Evolutionary conservation across 495 filamentous ascomycete genomes (phyloP).

Genomic region (Rhypophila decipiens): DNA sequence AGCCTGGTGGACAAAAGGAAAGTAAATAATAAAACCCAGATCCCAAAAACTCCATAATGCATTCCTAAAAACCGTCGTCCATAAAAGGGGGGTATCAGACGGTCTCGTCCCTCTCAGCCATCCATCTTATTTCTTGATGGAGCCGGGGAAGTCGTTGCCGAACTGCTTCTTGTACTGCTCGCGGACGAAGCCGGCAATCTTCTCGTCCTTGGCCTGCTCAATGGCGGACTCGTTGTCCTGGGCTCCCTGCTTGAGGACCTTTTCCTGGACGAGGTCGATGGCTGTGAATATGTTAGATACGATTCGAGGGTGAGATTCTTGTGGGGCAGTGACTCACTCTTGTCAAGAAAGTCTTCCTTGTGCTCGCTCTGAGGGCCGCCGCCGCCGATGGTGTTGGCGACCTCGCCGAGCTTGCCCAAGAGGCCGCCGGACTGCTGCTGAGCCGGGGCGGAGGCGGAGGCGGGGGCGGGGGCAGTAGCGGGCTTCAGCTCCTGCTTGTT

Average conservation of each 20-base stretch:
- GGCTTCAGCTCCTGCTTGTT: conserved; percentile 15
- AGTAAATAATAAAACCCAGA: too few species aligned
- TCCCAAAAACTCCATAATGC: too few species aligned
- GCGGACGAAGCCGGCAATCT: conserved; percentile 58
- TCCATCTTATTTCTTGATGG: neutral
- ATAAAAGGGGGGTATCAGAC: too few species aligned
- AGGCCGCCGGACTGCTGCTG: conserved; percentile 23
- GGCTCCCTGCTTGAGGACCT: conserved; percentile 54
- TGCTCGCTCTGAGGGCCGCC: conserved; percentile 62
- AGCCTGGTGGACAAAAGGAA: too few species aligned
- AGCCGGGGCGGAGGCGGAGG: conserved; percentile 4
- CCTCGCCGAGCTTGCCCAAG: conserved; percentile 42
- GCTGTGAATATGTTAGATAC: conserved; percentile 31
- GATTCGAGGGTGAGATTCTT: neutral
- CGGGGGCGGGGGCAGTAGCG: conserved; percentile 11
- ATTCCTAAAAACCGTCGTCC: too few species aligned
- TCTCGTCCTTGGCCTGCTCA: conserved; percentile 70
- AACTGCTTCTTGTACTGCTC: conserved; percentile 53
- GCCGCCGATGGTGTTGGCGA: conserved; percentile 49
- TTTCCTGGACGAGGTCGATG: conserved; percentile 62
- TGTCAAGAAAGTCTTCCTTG: conserved; percentile 62
- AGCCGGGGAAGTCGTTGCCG: conserved; percentile 51
- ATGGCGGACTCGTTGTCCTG: conserved; percentile 65
- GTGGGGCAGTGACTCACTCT: conserved; percentile 36
- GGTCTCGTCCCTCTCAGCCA: neutral